phyloP scores from a whole-genome alignment of 2,329 filamentous ascomycete genomes.

The Aspergillus cejpii region DNA sequence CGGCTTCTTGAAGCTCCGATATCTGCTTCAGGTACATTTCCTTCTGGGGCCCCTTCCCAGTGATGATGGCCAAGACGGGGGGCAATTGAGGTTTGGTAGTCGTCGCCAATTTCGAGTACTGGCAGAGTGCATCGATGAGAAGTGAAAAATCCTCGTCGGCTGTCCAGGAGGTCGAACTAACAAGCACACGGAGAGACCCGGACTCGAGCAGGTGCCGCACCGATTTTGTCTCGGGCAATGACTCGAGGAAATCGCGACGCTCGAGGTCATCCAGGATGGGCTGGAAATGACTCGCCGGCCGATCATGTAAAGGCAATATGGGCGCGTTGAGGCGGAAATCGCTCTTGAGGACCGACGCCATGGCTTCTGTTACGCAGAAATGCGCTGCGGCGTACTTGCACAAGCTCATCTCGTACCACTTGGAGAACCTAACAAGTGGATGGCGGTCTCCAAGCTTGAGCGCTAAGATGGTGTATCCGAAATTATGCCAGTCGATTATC shows the following conservation, averaged over 20 bases:
- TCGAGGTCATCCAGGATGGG: constrained; percentile 51
- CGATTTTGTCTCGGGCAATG: constrained; percentile 57
- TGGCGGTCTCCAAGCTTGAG: constrained; percentile 58
- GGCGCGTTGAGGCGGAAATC: constrained; percentile 61
- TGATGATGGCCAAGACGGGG: constrained; percentile 78
- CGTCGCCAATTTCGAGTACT: constrained; percentile 56
- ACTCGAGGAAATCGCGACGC: constrained; percentile 55
- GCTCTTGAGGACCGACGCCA: constrained; percentile 64
- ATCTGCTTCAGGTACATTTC: constrained; percentile 66
- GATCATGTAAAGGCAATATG: constrained; percentile 72
- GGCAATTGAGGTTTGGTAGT: constrained; percentile 49
- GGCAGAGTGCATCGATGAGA: constrained; percentile 71
- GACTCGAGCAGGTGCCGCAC: constrained; percentile 54
- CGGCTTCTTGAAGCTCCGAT: constrained; percentile 51
- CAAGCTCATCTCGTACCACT: constrained; percentile 68
- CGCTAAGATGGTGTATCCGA: constrained; percentile 87
- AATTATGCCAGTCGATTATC: constrained; percentile 98
- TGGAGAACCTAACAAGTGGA: constrained; percentile 69
- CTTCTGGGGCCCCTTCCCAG: constrained; percentile 84
- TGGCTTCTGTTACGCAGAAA: constrained; percentile 82
- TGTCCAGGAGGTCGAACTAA: constrained; percentile 96
- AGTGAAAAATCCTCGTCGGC: constrained; percentile 91
- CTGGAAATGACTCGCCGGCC: constrained; percentile 74
- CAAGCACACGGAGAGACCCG: constrained; percentile 61
- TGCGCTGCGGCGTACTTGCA: constrained; percentile 65